These are phyloP conservation scores for Cryptococcus jaspeensis DNA, from an alignment of 1,284 basidiomycete species.

Conservation along the genomic window DNA sequence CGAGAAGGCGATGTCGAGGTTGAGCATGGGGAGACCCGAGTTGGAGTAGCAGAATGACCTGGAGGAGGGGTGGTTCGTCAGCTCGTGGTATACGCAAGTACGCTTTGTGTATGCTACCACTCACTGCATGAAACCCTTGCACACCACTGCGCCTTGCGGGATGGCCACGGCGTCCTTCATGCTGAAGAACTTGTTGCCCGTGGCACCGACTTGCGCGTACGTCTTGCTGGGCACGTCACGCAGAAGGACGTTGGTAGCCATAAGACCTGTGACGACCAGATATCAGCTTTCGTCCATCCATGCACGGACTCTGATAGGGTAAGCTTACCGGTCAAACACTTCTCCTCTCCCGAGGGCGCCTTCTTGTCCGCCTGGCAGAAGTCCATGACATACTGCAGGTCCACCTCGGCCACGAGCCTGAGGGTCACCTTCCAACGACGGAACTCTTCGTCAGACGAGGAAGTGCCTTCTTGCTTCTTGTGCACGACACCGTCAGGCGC, in stretches of 20 bases:
- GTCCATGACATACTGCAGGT: constrained; percentile 40
- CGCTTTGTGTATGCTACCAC: constrained; percentile 12
- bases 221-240: constrained; percentile 39
- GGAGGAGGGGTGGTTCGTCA: background rate
- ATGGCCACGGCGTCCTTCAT: constrained; percentile 33
- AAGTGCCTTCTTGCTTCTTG: background rate
- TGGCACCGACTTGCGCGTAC: constrained; percentile 43
- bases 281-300: background rate
- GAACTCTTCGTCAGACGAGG: constrained; percentile 37
- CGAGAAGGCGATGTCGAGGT: constrained; percentile 46
- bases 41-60: constrained; percentile 45
- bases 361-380: constrained; percentile 38
- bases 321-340: constrained; percentile 37
- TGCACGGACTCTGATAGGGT: background rate
- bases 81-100: background rate
- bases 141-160: constrained; percentile 40
- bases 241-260: constrained; percentile 46
- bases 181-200: constrained; percentile 45
- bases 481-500: constrained; percentile 31
- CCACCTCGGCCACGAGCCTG: constrained; percentile 38
- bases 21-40: constrained; percentile 35
- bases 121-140: constrained; percentile 47
- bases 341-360: constrained; percentile 28
- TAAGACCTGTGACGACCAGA: constrained; percentile 23
- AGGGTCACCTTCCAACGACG: constrained; percentile 36